These are phyloP conservation scores for Heimioporus sp. DNA, from an alignment of 768 basidiomycete genomes.

Conservation along the genomic window DNA sequence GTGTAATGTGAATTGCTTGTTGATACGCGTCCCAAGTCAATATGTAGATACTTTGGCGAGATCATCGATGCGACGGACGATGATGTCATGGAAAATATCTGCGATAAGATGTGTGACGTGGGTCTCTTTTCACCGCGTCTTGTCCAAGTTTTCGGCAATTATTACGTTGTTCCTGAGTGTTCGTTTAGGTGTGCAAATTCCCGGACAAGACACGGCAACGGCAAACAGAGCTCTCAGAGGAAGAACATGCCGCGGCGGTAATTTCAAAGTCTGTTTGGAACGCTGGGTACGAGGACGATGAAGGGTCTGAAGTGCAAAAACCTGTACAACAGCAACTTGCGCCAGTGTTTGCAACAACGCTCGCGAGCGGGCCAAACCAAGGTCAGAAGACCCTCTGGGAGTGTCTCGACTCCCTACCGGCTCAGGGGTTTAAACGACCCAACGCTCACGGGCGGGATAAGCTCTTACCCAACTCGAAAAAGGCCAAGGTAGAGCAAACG, in stretches of 20 bases:
- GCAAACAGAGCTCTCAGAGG: constrained; percentile 48
- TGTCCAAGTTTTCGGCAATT: background rate
- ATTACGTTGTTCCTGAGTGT: background rate
- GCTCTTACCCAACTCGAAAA: constrained; percentile 19
- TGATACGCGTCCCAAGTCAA: constrained; percentile 40
- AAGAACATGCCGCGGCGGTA: constrained; percentile 30
- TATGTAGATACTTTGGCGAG: constrained; percentile 84
- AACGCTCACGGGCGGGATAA: constrained; percentile 9
- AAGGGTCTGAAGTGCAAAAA: constrained; percentile 7
- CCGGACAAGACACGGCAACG: constrained; percentile 60
- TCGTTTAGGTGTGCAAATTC: constrained; percentile 70
- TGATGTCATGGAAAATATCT: constrained; percentile 48
- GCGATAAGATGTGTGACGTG: constrained; percentile 82
- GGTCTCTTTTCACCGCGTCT: constrained; percentile 20
- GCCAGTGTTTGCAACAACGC: background rate
- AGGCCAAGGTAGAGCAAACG: constrained; percentile 11
- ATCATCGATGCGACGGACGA: constrained; percentile 48
- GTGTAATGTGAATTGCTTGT: background rate
- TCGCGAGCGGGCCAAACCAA: background rate
- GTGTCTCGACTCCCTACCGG: constrained; percentile 12
- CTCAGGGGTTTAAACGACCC: constrained; percentile 27
- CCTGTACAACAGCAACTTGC: background rate
- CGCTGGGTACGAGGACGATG: constrained; percentile 29
- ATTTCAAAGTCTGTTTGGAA: constrained; percentile 20
- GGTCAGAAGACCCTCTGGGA: constrained; percentile 24